Evolutionary conservation across 345 rosid species (phyloP).

Genomic region (Balakata baccata): DNA sequence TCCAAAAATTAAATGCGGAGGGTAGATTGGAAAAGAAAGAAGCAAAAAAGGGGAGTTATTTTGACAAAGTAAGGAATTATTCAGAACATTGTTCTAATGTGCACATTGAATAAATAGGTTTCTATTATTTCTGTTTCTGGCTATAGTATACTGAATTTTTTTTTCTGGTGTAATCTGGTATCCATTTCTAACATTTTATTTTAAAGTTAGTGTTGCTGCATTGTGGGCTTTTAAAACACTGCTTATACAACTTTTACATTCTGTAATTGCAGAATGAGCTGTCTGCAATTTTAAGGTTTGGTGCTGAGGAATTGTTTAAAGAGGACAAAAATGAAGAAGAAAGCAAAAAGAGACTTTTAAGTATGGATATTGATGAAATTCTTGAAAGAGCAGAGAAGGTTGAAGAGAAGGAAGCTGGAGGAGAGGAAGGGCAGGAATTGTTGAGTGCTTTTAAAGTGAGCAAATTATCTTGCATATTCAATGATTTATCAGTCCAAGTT

Average conservation of each 20-base stretch:
- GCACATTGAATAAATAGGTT: not conserved
- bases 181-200: not conserved
- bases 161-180: not conserved
- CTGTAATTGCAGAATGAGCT: constrained; percentile 72
- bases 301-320: constrained; percentile 97
- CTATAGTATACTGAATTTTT: not conserved
- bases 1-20: constrained; percentile 98
- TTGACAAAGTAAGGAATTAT: constrained; percentile 73
- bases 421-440: constrained; percentile 67
- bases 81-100: not conserved
- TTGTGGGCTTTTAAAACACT: not conserved
- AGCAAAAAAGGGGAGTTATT: constrained; percentile 76
- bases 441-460: constrained; percentile 97
- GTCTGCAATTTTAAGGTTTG: constrained; percentile 96
- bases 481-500: no score
- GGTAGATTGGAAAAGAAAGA: constrained; percentile 99
- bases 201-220: not conserved
- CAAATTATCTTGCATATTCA: not conserved
- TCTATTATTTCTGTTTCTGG: not conserved
- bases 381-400: constrained; percentile 98
- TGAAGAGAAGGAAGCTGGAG: constrained; percentile 67
- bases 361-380: constrained; percentile 97
- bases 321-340: constrained; percentile 97
- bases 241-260: not conserved
- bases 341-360: constrained; percentile 79